phyloP scores from a whole-genome alignment of 805 yeast species.

The Nakazawaea siamensis region DNA sequence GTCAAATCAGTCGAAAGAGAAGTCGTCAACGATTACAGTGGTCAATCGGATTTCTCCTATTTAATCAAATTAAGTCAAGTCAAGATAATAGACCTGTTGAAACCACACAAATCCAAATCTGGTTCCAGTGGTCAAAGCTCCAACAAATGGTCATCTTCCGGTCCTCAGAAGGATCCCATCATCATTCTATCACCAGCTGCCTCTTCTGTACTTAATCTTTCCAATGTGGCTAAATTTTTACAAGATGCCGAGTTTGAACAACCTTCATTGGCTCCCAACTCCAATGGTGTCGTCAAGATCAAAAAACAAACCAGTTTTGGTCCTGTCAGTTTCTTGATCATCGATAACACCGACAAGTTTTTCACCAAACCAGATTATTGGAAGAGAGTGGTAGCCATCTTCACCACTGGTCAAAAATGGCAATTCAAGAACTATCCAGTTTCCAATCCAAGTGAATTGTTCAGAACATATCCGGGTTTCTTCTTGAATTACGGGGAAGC shows the following conservation, averaged over 20 bases:
- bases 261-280: slow-evolving; percentile 25
- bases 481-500: slow-evolving; percentile 69
- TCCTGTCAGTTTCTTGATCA: slow-evolving; percentile 64
- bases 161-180: slow-evolving; percentile 47
- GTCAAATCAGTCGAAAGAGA: slow-evolving; percentile 29
- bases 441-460: slow-evolving; percentile 70
- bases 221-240: slow-evolving; percentile 59
- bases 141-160: background rate
- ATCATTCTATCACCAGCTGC: slow-evolving; percentile 76
- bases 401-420: slow-evolving; percentile 97
- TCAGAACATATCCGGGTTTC: slow-evolving; percentile 80
- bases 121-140: slow-evolving; percentile 2
- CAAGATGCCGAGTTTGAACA: slow-evolving; percentile 68
- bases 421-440: slow-evolving; percentile 86
- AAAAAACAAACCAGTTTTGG: slow-evolving; percentile 50
- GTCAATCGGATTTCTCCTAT: slow-evolving; percentile 9
- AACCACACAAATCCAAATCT: slow-evolving; percentile 14
- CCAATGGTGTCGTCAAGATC: slow-evolving; percentile 38
- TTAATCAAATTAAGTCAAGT: slow-evolving; percentile 9
- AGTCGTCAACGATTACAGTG: slow-evolving; percentile 34
- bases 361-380: slow-evolving; percentile 93
- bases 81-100: slow-evolving; percentile 8
- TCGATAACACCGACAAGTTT: slow-evolving; percentile 79
- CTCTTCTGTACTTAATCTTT: slow-evolving; percentile 57
- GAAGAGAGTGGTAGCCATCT: slow-evolving; percentile 93